Evolutionary conservation across 1,284 basidiomycete genomes (phyloP), one percentile per base, ranked within the genome.

Genomic region (Thelephora terrestris): DNA sequence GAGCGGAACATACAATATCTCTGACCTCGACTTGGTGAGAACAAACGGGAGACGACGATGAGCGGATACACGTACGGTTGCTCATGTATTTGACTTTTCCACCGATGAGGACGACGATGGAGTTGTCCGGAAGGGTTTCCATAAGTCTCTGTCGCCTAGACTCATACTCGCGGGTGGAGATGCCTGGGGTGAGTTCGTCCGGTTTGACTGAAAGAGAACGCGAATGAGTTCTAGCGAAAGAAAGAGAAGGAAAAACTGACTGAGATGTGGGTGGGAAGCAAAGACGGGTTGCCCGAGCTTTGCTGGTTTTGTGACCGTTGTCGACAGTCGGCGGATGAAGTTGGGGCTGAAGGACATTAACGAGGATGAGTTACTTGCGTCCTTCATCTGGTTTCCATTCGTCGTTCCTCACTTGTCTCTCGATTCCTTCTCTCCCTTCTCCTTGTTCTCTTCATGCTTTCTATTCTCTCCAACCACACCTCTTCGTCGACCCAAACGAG

Each of bases 31-130:
- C 14, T 21, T 24, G 42, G 12, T 47, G 45, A 29, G 35, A 23
- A 18, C 10, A 7, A 2, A 21, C 27, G 25, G 27, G 10, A 37
- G 14, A 39, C 44, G 48, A 38, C 55, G 43, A 39, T 24, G 40
- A 43, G 32, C 12, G 36, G 35, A 43, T 12, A 47, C 49, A 80
- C 87, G 67, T 66, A 89, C 89, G 85, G 61, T 78, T 82, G 51
- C 85, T 87, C 81, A 95, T 91, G 61, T 88, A 87, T 66, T 93
- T 89, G 43, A 94, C 71, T 7, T 85, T 80, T 0, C 84, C 88
- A 3, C 89, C 83, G 43, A 90, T 77, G 38, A 81, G 83, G 5
- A 98, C 76, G 14, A 92, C 93, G 21, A 90, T 61, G 51, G 83
- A 85, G 34, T 80, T 78, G 5, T 84, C 78, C 0, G 91, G 91